Evolutionary conservation across 1,284 basidiomycete species (phyloP).

Genomic region (Ganoderma meredithae): DNA sequence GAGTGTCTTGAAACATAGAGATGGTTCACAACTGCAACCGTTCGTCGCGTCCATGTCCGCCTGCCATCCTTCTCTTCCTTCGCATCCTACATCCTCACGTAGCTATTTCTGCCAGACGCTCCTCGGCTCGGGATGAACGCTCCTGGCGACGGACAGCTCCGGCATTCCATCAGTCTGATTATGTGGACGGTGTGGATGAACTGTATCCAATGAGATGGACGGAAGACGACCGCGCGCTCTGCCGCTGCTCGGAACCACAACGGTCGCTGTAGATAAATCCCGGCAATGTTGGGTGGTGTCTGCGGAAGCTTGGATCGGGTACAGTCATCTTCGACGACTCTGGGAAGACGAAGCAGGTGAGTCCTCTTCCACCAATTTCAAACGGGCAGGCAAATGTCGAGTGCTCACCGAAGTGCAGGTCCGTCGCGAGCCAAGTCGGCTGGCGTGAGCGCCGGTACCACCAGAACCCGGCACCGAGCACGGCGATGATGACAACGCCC

Average conservation of each 20-base stretch:
- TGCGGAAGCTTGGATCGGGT: background rate
- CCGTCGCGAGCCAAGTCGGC: background rate
- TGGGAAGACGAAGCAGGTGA: background rate
- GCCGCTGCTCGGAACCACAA: background rate
- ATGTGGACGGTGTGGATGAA: background rate
- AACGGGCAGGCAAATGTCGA: too few species aligned
- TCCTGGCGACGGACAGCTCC: background rate
- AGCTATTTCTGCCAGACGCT: background rate
- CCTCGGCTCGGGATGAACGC: background rate
- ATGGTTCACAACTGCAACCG: background rate
- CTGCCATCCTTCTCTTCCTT: background rate
- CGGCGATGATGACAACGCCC: background rate
- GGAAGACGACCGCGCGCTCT: background rate
- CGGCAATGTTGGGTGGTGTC: slow-evolving; percentile 1
- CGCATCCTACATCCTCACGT: background rate
- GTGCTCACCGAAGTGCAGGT: slow-evolving; percentile 2
- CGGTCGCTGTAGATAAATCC: background rate
- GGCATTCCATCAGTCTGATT: background rate
- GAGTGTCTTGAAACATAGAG: background rate
- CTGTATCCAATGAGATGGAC: slow-evolving; percentile 1
- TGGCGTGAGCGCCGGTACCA: background rate
- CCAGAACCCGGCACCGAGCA: background rate
- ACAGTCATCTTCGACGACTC: background rate
- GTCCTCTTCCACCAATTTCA: background rate
- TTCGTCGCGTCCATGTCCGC: background rate